phyloP scores from a whole-genome alignment of 495 filamentous ascomycete species.

The Xylaria curta region DNA sequence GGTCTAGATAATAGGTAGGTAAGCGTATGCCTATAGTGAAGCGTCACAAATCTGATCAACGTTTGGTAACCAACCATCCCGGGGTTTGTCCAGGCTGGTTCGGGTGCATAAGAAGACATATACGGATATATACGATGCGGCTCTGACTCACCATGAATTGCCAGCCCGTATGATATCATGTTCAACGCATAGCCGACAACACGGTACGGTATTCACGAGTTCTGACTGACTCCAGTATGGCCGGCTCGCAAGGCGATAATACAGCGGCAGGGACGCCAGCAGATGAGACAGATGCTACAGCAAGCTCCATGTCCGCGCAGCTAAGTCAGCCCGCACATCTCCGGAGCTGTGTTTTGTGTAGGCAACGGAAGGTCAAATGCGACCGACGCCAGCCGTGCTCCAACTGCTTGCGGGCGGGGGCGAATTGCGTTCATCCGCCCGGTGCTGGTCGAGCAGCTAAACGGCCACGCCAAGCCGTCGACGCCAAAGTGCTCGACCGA shows the following conservation, averaged over 20 bases:
- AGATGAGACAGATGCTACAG: background rate
- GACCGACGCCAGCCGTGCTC: conserved; percentile 30
- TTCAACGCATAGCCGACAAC: background rate
- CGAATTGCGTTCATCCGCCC: conserved; percentile 26
- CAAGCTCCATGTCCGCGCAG: background rate
- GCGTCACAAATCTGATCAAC: background rate
- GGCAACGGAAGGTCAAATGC: conserved; percentile 33
- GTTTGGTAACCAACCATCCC: background rate
- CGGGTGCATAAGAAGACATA: background rate
- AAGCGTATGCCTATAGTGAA: conserved; percentile 19
- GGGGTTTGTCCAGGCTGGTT: background rate
- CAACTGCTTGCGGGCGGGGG: conserved; percentile 25
- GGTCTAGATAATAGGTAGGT: background rate
- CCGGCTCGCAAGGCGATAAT: conserved; percentile 8
- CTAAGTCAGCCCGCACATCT: conserved; percentile 18
- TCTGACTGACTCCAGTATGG: background rate
- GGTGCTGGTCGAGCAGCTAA: conserved; percentile 28
- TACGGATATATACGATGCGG: background rate
- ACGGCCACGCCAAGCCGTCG: conserved; percentile 24
- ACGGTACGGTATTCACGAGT: background rate
- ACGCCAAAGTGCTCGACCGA: conserved; percentile 26
- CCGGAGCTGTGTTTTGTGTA: conserved; percentile 30
- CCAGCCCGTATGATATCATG: background rate
- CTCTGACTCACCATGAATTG: conserved; percentile 6
- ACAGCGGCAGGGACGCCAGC: background rate